These are phyloP conservation scores for Zangia roseola DNA, from an alignment of 768 basidiomycete species.

Conservation along the genomic window DNA sequence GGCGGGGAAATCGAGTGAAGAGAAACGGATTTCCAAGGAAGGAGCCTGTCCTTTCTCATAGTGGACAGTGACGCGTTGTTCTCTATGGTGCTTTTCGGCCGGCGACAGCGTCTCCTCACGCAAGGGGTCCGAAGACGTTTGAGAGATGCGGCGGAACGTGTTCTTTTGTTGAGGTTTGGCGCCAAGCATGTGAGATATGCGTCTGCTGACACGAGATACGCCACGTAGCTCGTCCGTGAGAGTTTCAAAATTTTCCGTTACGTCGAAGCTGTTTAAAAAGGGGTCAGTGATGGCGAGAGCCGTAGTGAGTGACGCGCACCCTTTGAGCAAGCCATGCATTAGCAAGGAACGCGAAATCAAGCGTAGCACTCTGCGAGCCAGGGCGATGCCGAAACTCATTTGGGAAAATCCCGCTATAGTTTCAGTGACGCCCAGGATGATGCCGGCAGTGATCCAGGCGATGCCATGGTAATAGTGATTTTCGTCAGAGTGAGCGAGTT, in stretches of 20 bases:
- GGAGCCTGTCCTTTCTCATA: slow-evolving; percentile 46
- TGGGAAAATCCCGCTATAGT: slow-evolving; percentile 60
- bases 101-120: slow-evolving; percentile 3
- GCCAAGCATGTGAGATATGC: slow-evolving; percentile 46
- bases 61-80: slow-evolving; percentile 51
- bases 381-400: slow-evolving; percentile 48
- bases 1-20: slow-evolving; percentile 43
- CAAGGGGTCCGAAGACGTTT: slow-evolving; percentile 28
- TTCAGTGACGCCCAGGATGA: slow-evolving; percentile 66
- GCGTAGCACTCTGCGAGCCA: slow-evolving; percentile 60
- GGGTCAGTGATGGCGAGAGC: background rate
- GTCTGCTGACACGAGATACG: slow-evolving; percentile 18
- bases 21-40: slow-evolving; percentile 55
- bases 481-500: slow-evolving; percentile 45
- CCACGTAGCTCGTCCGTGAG: slow-evolving; percentile 40
- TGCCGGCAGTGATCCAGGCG: slow-evolving; percentile 60
- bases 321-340: slow-evolving; percentile 63
- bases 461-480: slow-evolving; percentile 54
- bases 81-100: slow-evolving; percentile 4
- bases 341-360: slow-evolving; percentile 53
- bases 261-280: slow-evolving; percentile 44
- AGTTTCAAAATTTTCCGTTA: slow-evolving; percentile 50
- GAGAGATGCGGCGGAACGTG: slow-evolving; percentile 55
- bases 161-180: slow-evolving; percentile 50
- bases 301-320: slow-evolving; percentile 44